Base-by-base conservation (phyloP, 805 yeast species). In the Torulaspora quercuum region DNA sequence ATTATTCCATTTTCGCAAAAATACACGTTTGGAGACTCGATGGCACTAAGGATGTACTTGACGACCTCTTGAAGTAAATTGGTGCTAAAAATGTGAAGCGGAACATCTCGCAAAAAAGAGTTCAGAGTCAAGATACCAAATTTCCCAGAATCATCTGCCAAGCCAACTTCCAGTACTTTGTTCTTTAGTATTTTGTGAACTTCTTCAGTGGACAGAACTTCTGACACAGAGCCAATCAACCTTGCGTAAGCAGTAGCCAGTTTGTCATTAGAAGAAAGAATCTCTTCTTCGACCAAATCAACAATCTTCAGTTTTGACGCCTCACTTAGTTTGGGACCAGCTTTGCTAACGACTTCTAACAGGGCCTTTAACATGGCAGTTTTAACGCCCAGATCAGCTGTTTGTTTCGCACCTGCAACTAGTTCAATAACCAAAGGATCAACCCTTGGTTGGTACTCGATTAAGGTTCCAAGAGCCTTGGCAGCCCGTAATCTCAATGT, bases 341-440 rank as follows among this genome's bases (percentile, higher is more conserved):
- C 89, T 51, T 78, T 80, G 23, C 72, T 63, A 19, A 87, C 84
- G 37, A 90, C 92, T 56, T 85, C 95, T 35, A 82, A 67, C 51
- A 90, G 67, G 0, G 95, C 97, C 51, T 78, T 78, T 51, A 88
- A 69, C 82, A 89, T 84, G 0, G 97, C 85, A 7, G 85, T 76
- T 50, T 83, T 83, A 16, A 88, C 88, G 36, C 87, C 90, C 29
- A 65, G 64, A 42, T 76, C 79, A n/a, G 70, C 68, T 13, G 84
- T 70, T 40, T 70, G 68, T 52, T 75, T 81, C 9, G 86, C 85
- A 35, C 92, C 92, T 29, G 76, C 63, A 9, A 88, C 79, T 43
- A 89, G 70, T 57, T 90, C 97, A 25, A 84, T 72, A 5, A 88
- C 87, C 38, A 90, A 72, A 3, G 97, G 95, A 60, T 90, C 98